These are phyloP conservation scores for Chrysophaeum taylorii DNA, from an alignment of 352 stramenopile species.

Conservation along the genomic window DNA sequence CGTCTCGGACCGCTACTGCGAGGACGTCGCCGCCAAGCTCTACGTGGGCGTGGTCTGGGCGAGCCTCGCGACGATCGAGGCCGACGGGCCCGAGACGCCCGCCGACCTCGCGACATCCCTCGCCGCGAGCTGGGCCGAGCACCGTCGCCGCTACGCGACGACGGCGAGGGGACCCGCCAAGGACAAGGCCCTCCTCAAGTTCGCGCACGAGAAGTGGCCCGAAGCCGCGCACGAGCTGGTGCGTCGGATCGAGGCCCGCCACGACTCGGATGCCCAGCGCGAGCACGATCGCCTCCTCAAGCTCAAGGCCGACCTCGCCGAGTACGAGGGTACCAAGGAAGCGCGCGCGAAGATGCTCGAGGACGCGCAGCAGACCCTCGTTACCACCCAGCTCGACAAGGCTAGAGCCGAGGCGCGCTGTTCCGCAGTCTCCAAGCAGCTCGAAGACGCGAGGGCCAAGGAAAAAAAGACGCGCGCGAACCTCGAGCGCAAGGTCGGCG, in stretches of 20 bases:
- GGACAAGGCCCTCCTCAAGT: not conserved
- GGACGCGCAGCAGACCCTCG: not conserved
- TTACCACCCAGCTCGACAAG: slow-evolving; percentile 4
- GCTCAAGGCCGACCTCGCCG: not conserved
- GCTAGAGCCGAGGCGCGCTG: not conserved
- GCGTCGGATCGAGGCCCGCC: not conserved
- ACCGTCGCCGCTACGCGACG: not conserved
- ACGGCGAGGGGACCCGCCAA: not conserved
- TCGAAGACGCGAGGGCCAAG: not conserved
- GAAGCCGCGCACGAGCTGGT: slow-evolving; percentile 7
- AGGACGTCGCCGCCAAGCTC: not conserved
- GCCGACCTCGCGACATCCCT: not conserved
- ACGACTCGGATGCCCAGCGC: not conserved
- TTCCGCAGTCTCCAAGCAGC: not conserved
- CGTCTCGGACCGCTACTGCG: not conserved
- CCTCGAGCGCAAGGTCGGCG: not conserved
- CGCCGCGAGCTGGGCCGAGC: not conserved
- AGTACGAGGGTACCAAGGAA: not conserved
- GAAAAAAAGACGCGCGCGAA: not conserved
- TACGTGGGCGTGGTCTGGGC: too few relatives aligned
- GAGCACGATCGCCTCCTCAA: not conserved
- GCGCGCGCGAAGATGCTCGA: not conserved
- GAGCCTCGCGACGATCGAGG: not conserved
- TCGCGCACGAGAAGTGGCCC: not conserved
- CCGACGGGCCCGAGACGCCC: not conserved